Percentiles rank a stretch among this genome's conserved stretches.
phyloP scores from a whole-genome alignment of 371 early-diverging fungal genomes.

The Mucor racemosus region DNA sequence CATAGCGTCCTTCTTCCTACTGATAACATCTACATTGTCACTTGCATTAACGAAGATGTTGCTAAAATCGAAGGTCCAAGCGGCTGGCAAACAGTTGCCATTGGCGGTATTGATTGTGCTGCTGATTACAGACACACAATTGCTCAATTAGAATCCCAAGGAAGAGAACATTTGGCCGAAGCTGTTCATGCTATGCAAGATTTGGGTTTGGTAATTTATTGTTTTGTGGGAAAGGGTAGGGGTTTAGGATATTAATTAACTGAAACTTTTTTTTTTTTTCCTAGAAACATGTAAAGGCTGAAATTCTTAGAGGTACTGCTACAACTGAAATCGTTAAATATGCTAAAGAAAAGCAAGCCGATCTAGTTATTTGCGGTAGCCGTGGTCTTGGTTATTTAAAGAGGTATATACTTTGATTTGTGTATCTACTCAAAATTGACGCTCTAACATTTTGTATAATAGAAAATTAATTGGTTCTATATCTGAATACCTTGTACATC shows the following conservation, averaged over 20 bases:
- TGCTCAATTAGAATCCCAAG: constrained; percentile 10
- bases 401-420: constrained; percentile 22
- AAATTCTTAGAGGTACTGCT: constrained; percentile 16
- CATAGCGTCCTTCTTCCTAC: constrained; percentile 20
- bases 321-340: constrained; percentile 9
- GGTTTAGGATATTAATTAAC: background rate
- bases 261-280: background rate
- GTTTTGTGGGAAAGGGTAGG: background rate
- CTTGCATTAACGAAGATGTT: constrained; percentile 25
- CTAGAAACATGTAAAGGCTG: constrained; percentile 19
- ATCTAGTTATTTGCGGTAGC: constrained; percentile 36
- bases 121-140: constrained; percentile 10
- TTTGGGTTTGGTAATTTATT: constrained; percentile 15
- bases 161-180: constrained; percentile 3
- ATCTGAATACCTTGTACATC: constrained; percentile 29
- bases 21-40: constrained; percentile 21
- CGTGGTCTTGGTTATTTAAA: constrained; percentile 35
- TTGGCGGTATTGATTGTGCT: constrained; percentile 1
- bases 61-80: constrained; percentile 16
- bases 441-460: background rate
- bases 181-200: constrained; percentile 11
- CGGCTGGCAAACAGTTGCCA: background rate
- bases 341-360: constrained; percentile 19
- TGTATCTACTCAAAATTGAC: background rate
- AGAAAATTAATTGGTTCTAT: constrained; percentile 35